Evolutionary conservation across 306 rosid species (phyloP), one percentile per base, ranked within the genome.

Genomic region (Styphnolobium japonicum): DNA sequence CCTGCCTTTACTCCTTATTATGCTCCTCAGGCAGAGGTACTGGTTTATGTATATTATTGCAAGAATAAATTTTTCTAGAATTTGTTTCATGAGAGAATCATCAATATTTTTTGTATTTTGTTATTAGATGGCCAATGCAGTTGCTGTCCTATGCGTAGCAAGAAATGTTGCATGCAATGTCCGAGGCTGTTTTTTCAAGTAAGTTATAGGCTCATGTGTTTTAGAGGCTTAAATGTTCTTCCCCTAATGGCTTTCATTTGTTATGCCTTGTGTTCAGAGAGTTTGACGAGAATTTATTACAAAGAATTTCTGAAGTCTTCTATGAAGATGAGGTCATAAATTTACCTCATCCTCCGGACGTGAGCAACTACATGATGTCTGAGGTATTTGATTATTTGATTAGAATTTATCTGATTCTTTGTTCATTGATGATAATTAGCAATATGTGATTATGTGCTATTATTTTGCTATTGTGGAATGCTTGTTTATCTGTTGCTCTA

Each of bases 21-120:
- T 89, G 97, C 98, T 88, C 98, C 98, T 80, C 98, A 94, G 73
- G 97, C 97, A 56, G 97, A 94, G 98, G 98, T 93, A 71, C 77
- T 51, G 2, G 52, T 75, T 60, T 73, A 21, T 73, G 22, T 81
- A 27, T 14, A 33, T 53, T 66, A 60, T 71, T 66, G 22, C 43
- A 52, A 55, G 37, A 25, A 8, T 43, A 12, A 22, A 52, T 37
- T 42, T 33, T 25, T 74, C 27, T 68, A 36, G 11, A 6, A n/a
- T n/a, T n/a, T 51, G 11, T n/a, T 81, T 67, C 49, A 6, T 71
- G 36, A 19, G 56, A 61, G n/a, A 62, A 16, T 16, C 61, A 40
- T 55, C 0, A 78, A 36, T 51, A 33, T 37, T 52, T 18, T 72
- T 52, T 55, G n/a, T 48, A n/a, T 81, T 80, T 61, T 56, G 68